phyloP scores from a whole-genome alignment of 768 basidiomycete species.

The Asterophora parasitica region DNA sequence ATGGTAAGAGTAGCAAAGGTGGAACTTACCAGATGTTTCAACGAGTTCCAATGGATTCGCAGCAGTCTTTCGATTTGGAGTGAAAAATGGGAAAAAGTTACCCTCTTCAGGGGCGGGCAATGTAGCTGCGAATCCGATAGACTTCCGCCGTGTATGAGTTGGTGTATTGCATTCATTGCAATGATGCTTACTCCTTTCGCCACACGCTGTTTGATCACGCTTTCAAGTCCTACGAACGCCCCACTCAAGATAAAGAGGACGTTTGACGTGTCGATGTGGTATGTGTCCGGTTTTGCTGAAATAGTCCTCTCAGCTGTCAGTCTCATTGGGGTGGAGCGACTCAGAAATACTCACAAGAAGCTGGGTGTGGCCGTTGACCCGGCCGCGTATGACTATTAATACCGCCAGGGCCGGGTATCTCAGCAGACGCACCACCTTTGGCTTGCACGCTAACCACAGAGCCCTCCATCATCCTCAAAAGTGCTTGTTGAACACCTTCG shows the following conservation, averaged over 20 bases:
- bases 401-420: conserved; percentile 38
- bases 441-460: conserved; percentile 78
- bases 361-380: conserved; percentile 44
- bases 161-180: conserved; percentile 2
- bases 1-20: background rate
- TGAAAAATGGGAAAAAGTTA: conserved; percentile 64
- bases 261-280: conserved; percentile 83
- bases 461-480: conserved; percentile 93
- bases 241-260: conserved; percentile 94
- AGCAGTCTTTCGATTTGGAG: conserved; percentile 58
- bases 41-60: conserved; percentile 59
- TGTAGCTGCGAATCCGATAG: conserved; percentile 74
- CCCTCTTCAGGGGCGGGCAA: conserved; percentile 35
- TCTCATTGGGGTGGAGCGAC: no score
- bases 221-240: conserved; percentile 90
- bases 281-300: conserved; percentile 57
- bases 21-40: conserved; percentile 57
- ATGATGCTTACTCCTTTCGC: conserved; percentile 70
- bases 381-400: conserved; percentile 45
- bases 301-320: background rate
- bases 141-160: conserved; percentile 38
- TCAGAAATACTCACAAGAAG: conserved; percentile 25
- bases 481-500: conserved; percentile 93
- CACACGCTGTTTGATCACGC: conserved; percentile 70
- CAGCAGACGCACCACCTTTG: conserved; percentile 49